Conservation (phyloP, 495 filamentous ascomycete species). For the Xylaria bambusicola region DNA sequence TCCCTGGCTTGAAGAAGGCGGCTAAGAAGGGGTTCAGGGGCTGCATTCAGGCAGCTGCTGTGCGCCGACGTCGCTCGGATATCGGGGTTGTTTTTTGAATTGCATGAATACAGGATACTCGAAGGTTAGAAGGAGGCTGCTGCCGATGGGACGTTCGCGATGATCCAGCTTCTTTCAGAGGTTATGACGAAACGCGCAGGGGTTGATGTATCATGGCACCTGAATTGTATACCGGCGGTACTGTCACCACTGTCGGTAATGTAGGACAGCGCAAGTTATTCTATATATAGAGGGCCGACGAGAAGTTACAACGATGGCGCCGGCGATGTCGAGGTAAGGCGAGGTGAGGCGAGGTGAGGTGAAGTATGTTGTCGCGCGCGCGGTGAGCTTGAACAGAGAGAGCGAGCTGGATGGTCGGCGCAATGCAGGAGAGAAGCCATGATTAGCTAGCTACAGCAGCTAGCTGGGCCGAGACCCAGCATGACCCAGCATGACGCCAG, state of each 20-base stretch:
- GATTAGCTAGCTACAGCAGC: background rate
- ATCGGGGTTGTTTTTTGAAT: background rate
- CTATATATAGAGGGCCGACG: too few relatives aligned
- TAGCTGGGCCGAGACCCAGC: background rate
- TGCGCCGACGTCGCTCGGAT: conserved; percentile 9
- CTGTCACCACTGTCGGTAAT: too few relatives aligned
- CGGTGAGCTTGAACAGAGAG: background rate
- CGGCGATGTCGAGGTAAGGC: too few relatives aligned
- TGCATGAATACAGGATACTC: background rate
- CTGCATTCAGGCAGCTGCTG: conserved; percentile 72
- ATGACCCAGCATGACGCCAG: conserved; percentile 4
- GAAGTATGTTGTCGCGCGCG: background rate
- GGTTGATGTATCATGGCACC: conserved; percentile 8
- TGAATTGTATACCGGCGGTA: too few relatives aligned
- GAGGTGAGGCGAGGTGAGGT: background rate
- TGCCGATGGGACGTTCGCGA: conserved; percentile 4
- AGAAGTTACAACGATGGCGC: too few relatives aligned
- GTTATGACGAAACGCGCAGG: conserved; percentile 1
- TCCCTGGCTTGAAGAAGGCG: conserved; percentile 86
- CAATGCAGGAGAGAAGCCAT: background rate
- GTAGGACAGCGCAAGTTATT: too few relatives aligned
- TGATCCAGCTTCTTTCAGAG: background rate
- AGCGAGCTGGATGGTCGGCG: background rate
- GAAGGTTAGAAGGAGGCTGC: background rate
- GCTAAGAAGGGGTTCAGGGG: conserved; percentile 97